These are phyloP conservation scores for Xylaria sp. DNA, from an alignment of 2,329 filamentous ascomycete species.

Conservation along the genomic window DNA sequence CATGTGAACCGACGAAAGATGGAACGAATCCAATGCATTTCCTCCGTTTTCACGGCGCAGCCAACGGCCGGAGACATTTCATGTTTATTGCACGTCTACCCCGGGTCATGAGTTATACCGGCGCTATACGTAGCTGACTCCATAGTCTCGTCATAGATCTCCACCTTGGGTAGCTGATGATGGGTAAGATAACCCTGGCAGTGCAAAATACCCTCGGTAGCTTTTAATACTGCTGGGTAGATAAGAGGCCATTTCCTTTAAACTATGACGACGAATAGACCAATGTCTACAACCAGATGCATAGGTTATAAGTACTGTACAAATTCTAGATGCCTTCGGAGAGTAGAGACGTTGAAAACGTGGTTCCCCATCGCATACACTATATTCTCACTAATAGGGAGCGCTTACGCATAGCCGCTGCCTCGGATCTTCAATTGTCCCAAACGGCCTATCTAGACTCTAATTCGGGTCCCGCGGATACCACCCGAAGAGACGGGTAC, in stretches of 20 bases:
- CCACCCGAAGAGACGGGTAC: too few relatives aligned
- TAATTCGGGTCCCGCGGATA: slow-evolving; percentile 2
- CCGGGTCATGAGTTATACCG: slow-evolving; percentile 6
- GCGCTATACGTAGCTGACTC: not conserved
- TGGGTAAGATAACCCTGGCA: not conserved
- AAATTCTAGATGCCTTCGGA: too few relatives aligned
- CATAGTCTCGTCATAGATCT: not conserved
- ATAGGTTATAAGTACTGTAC: too few relatives aligned
- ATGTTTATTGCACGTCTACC: not conserved
- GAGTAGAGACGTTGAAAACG: too few relatives aligned
- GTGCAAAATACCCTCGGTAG: not conserved
- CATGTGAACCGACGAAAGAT: too few relatives aligned
- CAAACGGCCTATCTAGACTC: not conserved
- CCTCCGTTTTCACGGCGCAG: not conserved
- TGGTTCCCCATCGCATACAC: not conserved
- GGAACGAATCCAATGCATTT: too few relatives aligned
- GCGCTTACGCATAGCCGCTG: not conserved
- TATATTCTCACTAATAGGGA: not conserved
- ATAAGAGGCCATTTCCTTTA: too few relatives aligned
- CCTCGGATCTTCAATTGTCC: not conserved
- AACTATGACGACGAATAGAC: too few relatives aligned
- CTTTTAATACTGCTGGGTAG: too few relatives aligned
- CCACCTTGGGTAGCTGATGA: slow-evolving; percentile 1
- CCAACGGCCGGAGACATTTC: slow-evolving; percentile 1
- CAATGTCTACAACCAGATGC: too few relatives aligned